Conservation (phyloP, 2,329 filamentous ascomycete species). For the Periconia sp. region DNA sequence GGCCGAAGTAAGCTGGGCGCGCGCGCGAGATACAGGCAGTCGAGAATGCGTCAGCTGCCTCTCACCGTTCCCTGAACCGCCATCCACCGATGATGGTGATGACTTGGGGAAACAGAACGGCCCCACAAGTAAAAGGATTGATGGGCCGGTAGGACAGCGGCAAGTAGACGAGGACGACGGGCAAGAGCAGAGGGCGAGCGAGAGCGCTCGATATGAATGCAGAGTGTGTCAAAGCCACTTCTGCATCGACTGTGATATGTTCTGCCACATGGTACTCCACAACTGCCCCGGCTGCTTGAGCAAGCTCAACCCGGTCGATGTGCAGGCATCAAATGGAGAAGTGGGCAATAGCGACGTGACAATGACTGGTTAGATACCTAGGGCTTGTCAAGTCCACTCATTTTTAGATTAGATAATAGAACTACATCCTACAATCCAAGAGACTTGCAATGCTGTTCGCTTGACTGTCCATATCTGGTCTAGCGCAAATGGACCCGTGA, state of each 20-base stretch:
- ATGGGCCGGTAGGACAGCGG: conserved; percentile 6
- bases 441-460: neutral
- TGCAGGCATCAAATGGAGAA: conserved; percentile 10
- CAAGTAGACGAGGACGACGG: conserved; percentile 30
- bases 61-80: conserved; percentile 66
- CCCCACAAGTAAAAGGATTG: conserved; percentile 18
- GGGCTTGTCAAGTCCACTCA: neutral
- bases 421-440: neutral
- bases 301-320: conserved; percentile 23
- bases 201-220: conserved; percentile 88
- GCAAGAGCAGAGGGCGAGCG: conserved; percentile 63
- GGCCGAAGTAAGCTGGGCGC: conserved; percentile 84
- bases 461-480: conserved; percentile 4
- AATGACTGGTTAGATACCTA: conserved; percentile 24
- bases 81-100: conserved; percentile 11
- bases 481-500: conserved; percentile 20
- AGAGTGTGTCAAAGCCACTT: conserved; percentile 88
- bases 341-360: conserved; percentile 38
- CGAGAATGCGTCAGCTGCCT: conserved; percentile 80
- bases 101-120: conserved; percentile 13
- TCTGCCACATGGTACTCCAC: conserved; percentile 90
- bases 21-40: conserved; percentile 59
- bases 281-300: conserved; percentile 91
- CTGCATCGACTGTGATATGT: conserved; percentile 97
- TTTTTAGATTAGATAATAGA: neutral